Base-by-base conservation (phyloP, 2,329 filamentous ascomycete genomes). In the Chrysoporthe cubensis region DNA sequence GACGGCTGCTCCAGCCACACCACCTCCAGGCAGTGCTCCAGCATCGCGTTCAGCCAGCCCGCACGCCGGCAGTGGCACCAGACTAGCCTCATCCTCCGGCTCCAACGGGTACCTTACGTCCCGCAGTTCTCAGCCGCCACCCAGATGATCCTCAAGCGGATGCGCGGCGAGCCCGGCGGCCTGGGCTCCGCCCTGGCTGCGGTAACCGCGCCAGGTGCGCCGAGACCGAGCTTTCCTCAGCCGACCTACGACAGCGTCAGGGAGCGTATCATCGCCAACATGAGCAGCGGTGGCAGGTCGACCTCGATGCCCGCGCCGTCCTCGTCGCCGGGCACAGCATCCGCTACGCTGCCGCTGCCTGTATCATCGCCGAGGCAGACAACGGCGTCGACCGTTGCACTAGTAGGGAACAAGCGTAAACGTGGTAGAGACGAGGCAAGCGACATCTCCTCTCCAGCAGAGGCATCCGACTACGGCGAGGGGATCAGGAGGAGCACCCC, bases 41-140 rank as follows among this genome's bases (percentile, higher is more conserved):
- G 44, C 52, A 50, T 11, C 59, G n/a, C 40, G 18, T 21, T 9
- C 54, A 26, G 14, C 43, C 59, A 56, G 62, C 1, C 46, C 52
- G 9, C 37, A 26, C 11, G 44, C 37, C 54, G 34, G 42, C 46
- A 58, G 66, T 61, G 66, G 11, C n/a, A 52, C 63, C 59, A 70
- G 16, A 32, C 50, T 43, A 16, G 91, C 91, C 73, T 91, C 89
- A 74, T 94, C 93, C 75, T 90, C 90, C 74, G 88, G 86, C 71
- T 91, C 85, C 70, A 94, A 80, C 72, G 87, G 74, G 94, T 72
- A 8, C 64, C 64, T n/a, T 70, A 70, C 9, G 64, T 66, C 1
- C 69, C 67, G 1, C 69, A 70, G 26, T 70, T 70, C 37, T 69
- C 69, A 37, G 64, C 67, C 34, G 69, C 69, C 26, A 70, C 69